Percentiles rank a stretch among this genome's conserved stretches.
These are phyloP conservation scores for Verticillium alfalfae DNA, from an alignment of 2,329 filamentous ascomycete species.

Conservation along the genomic window DNA sequence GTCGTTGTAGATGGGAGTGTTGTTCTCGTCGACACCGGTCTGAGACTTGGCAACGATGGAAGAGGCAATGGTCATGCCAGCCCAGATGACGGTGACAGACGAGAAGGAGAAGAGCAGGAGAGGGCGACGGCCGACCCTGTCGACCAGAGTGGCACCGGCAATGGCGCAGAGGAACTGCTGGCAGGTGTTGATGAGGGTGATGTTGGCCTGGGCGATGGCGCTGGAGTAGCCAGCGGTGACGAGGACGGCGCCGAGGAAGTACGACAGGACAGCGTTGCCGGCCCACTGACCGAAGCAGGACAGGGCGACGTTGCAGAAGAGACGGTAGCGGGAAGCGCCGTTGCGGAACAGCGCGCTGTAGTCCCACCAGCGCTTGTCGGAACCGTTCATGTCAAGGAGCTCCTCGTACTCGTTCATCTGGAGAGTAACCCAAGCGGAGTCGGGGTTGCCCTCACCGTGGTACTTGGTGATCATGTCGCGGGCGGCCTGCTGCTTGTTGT, in stretches of 20 bases:
- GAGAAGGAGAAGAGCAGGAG: slow-evolving; percentile 44
- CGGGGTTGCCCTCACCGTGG: slow-evolving; percentile 36
- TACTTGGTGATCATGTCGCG: slow-evolving; percentile 26
- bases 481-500: slow-evolving; percentile 21
- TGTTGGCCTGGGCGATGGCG: slow-evolving; percentile 33
- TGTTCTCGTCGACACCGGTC: slow-evolving; percentile 19
- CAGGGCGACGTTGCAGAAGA: slow-evolving; percentile 35
- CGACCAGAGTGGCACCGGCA: slow-evolving; percentile 42
- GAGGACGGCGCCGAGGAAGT: slow-evolving; percentile 45
- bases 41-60: slow-evolving; percentile 27
- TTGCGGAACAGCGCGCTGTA: slow-evolving; percentile 37
- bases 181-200: slow-evolving; percentile 46
- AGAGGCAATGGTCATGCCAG: slow-evolving; percentile 42
- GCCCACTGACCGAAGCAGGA: slow-evolving; percentile 42
- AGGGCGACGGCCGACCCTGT: slow-evolving; percentile 45
- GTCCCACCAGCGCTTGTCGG: slow-evolving; percentile 43
- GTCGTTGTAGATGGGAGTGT: slow-evolving; percentile 21
- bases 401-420: slow-evolving; percentile 37
- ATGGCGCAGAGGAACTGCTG: slow-evolving; percentile 44
- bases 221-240: slow-evolving; percentile 42
- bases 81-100: slow-evolving; percentile 41
- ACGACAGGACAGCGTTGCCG: slow-evolving; percentile 35
- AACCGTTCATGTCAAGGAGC: slow-evolving; percentile 32
- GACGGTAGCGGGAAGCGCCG: slow-evolving; percentile 33
- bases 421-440: slow-evolving; percentile 23